Percentiles rank a stretch among this genome's conserved stretches.
These are phyloP conservation scores for Calocera viscosa DNA, from an alignment of 768 basidiomycete species.

Conservation along the genomic window DNA sequence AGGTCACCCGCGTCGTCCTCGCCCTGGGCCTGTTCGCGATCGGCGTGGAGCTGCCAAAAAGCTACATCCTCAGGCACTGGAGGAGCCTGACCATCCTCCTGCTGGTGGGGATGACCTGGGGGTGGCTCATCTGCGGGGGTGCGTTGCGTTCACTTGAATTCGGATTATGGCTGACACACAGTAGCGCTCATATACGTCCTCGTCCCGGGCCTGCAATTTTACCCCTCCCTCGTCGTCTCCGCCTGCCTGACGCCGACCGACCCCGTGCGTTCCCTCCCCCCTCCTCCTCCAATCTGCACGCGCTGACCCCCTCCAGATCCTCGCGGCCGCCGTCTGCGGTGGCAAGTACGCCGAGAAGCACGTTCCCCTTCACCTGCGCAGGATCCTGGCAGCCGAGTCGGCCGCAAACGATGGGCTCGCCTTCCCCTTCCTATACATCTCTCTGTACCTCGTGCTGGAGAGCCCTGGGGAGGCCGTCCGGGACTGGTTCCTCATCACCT, in stretches of 20 bases:
- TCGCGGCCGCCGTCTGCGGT: not conserved
- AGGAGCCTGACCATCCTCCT: constrained; percentile 74
- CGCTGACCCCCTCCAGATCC: not conserved
- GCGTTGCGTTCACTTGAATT: not conserved
- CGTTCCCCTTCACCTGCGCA: not conserved
- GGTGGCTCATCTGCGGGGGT: constrained; percentile 12
- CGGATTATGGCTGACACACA: not conserved
- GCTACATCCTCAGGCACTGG: constrained; percentile 91
- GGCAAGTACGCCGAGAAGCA: not conserved
- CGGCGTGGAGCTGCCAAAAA: constrained; percentile 93
- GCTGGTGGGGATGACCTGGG: constrained; percentile 33
- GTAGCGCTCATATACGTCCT: constrained; percentile 1
- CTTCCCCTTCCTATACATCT: constrained; percentile 83
- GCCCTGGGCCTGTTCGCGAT: constrained; percentile 97
- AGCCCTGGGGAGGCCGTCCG: constrained; percentile 50
- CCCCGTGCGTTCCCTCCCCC: not conserved
- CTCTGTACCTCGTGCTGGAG: constrained; percentile 76
- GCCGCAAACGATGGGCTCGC: constrained; percentile 97
- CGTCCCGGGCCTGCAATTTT: not conserved
- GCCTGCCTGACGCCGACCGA: not conserved
- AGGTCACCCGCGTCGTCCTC: constrained; percentile 82
- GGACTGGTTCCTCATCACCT: constrained; percentile 73
- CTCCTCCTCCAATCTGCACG: not conserved
- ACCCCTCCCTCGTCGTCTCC: not conserved
- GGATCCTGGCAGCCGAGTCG: constrained; percentile 46